These are phyloP conservation scores for Trichophaea hybrida DNA, from an alignment of 2,329 filamentous ascomycete species.

Conservation along the genomic window DNA sequence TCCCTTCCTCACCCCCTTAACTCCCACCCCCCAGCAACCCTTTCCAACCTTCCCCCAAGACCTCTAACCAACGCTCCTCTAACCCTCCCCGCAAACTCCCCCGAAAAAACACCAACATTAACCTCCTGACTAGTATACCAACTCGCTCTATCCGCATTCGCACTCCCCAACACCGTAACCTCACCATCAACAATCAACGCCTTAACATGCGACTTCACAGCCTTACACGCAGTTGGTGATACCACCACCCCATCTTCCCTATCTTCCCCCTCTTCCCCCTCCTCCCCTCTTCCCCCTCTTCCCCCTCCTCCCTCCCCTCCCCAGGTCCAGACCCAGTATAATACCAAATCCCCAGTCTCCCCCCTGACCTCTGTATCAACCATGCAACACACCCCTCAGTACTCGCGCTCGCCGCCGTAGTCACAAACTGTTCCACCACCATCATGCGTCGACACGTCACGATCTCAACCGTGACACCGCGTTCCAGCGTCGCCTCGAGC, in stretches of 20 bases:
- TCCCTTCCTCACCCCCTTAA: not conserved
- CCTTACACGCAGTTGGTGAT: constrained; percentile 28
- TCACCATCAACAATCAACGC: constrained; percentile 57
- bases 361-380: constrained; percentile 43
- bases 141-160: constrained; percentile 72
- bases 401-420: constrained; percentile 55
- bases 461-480: constrained; percentile 54
- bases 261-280: constrained; percentile 1
- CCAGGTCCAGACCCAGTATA: constrained; percentile 8
- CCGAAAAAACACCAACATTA: constrained; percentile 45
- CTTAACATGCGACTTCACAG: constrained; percentile 64
- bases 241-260: constrained; percentile 20
- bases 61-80: not conserved
- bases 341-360: constrained; percentile 26
- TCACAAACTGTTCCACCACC: constrained; percentile 67
- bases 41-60: not conserved
- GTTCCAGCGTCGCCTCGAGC: constrained; percentile 45
- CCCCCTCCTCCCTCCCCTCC: not conserved
- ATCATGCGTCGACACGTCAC: constrained; percentile 57
- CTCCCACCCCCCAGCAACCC: not conserved
- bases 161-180: constrained; percentile 57
- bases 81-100: constrained; percentile 31
- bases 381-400: constrained; percentile 49
- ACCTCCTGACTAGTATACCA: constrained; percentile 81
- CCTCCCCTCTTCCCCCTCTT: constrained; percentile 24